Evolutionary conservation across 305 asterid genomes (phyloP).

Genomic region (Fraxinus ornus): DNA sequence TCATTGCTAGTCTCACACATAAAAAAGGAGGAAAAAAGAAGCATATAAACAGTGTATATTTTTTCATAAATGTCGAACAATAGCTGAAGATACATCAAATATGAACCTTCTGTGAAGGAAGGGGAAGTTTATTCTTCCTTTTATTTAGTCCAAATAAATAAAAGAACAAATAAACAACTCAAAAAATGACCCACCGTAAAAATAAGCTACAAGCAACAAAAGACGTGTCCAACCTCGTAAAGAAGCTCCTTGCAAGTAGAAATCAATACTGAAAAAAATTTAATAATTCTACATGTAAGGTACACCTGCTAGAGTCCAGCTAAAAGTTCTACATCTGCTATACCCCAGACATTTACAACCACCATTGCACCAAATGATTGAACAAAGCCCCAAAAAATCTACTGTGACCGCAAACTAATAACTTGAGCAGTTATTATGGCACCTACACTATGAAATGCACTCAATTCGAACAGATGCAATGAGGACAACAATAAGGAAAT

Average conservation of each 20-base stretch:
- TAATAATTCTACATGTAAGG: background rate
- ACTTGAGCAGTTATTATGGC: slow-evolving; percentile 4
- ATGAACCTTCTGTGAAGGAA: background rate
- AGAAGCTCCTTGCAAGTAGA: background rate
- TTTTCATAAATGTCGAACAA: background rate
- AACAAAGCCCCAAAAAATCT: background rate
- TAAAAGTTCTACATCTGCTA: background rate
- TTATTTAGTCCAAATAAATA: background rate
- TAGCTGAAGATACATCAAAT: background rate
- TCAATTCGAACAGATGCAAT: background rate
- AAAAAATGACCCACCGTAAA: background rate
- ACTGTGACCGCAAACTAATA: background rate
- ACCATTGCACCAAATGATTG: background rate
- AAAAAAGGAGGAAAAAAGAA: background rate
- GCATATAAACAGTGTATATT: background rate
- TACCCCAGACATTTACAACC: background rate
- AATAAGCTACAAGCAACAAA: background rate
- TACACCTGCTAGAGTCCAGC: background rate
- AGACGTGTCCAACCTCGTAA: background rate
- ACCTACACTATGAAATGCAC: background rate
- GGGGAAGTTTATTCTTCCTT: background rate
- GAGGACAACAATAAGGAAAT: background rate
- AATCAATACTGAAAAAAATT: background rate
- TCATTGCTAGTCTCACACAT: background rate
- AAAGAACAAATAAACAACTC: background rate